phyloP scores from a whole-genome alignment of 2,329 filamentous ascomycete genomes.

The Furcasterigmium furcatum region DNA sequence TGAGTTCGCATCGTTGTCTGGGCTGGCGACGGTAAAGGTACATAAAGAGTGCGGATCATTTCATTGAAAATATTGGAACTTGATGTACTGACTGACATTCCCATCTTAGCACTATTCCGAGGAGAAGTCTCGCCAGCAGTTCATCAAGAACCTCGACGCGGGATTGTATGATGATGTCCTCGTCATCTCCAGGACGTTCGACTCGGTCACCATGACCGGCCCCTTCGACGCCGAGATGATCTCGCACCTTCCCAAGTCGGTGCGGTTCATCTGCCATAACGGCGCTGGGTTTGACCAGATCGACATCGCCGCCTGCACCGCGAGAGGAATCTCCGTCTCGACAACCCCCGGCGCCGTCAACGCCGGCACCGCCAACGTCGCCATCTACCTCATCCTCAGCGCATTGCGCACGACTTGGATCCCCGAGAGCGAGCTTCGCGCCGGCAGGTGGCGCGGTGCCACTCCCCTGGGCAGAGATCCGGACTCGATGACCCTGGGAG shows the following conservation, averaged over 20 bases:
- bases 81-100: constrained; percentile 8
- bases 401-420: constrained; percentile 71
- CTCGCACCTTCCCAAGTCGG: constrained; percentile 45
- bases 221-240: constrained; percentile 69
- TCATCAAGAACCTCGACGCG: constrained; percentile 64
- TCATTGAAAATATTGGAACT: constrained; percentile 4
- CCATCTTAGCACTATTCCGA: constrained; percentile 27
- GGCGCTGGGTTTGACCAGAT: constrained; percentile 85
- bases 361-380: constrained; percentile 78
- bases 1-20: constrained; percentile 13
- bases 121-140: constrained; percentile 60
- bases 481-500: constrained; percentile 73
- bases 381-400: constrained; percentile 80
- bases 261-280: constrained; percentile 60
- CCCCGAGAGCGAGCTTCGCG: constrained; percentile 62
- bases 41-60: not conserved
- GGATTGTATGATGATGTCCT: constrained; percentile 64
- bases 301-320: constrained; percentile 68
- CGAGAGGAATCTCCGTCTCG: constrained; percentile 63
- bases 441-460: constrained; percentile 64
- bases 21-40: constrained; percentile 12
- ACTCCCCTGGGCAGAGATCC: constrained; percentile 69
- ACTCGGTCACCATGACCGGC: constrained; percentile 62
- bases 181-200: constrained; percentile 70
- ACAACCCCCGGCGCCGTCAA: constrained; percentile 81